Evolutionary conservation across 2,329 filamentous ascomycete genomes (phyloP).

Genomic region (Coleophoma cylindrospora): DNA sequence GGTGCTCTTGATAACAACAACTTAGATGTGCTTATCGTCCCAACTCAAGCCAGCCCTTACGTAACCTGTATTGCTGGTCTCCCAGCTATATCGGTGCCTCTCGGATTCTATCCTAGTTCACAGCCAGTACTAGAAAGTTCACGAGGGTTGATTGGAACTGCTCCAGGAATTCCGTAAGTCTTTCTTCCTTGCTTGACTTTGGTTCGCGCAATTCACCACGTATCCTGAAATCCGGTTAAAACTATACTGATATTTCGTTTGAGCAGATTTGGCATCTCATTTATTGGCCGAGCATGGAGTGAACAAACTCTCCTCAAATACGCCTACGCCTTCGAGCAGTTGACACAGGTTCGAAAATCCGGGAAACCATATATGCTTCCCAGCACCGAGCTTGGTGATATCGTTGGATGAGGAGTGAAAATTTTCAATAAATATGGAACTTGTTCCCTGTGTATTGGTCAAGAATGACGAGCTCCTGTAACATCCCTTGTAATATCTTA

Average conservation of each 20-base stretch:
- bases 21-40: conserved; percentile 58
- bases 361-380: conserved; percentile 36
- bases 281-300: conserved; percentile 55
- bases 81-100: conserved; percentile 58
- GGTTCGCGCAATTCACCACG: neutral
- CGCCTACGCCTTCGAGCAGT: conserved; percentile 61
- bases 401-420: too few relatives aligned
- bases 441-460: too few relatives aligned
- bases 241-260: too few relatives aligned
- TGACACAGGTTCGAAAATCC: conserved; percentile 35
- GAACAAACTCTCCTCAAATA: conserved; percentile 58
- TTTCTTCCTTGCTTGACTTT: neutral
- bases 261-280: conserved; percentile 52
- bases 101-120: conserved; percentile 49
- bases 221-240: too few relatives aligned
- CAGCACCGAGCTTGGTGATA: conserved; percentile 7
- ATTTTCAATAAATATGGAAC: too few relatives aligned
- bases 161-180: conserved; percentile 43
- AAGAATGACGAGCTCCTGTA: too few relatives aligned
- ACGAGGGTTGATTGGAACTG: conserved; percentile 40
- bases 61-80: conserved; percentile 52
- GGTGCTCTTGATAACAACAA: conserved; percentile 51
- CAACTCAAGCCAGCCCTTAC: conserved; percentile 40
- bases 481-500: too few relatives aligned
- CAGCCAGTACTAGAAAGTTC: conserved; percentile 37